Conservation (phyloP, 805 yeast species). For the Hemisphaericaspora nanyangensis region DNA sequence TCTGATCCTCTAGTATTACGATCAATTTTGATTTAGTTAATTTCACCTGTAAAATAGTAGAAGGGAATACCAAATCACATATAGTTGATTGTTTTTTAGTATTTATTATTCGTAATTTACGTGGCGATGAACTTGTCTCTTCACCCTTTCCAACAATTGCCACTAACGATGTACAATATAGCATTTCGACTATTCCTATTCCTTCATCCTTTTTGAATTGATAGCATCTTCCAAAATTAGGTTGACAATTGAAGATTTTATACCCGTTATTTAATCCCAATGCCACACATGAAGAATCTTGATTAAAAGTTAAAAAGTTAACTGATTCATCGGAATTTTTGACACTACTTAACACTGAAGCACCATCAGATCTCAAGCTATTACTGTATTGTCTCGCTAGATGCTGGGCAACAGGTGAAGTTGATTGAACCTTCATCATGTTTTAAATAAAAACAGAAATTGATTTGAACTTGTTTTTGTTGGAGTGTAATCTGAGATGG, state of each 20-base stretch:
- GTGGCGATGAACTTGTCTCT: constrained; percentile 67
- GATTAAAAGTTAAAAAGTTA: constrained; percentile 64
- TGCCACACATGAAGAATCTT: constrained; percentile 80
- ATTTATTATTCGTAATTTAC: constrained; percentile 78
- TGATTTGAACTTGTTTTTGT: too few species aligned
- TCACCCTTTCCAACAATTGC: constrained; percentile 81
- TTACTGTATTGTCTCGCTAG: constrained; percentile 2
- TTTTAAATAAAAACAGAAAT: too few species aligned
- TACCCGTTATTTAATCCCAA: constrained; percentile 65
- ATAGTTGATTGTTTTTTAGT: constrained; percentile 59
- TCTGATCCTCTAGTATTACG: constrained; percentile 41
- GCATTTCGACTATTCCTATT: constrained; percentile 79
- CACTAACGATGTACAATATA: constrained; percentile 80
- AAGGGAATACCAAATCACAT: constrained; percentile 41
- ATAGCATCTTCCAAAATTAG: constrained; percentile 27
- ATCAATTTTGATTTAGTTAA: constrained; percentile 30
- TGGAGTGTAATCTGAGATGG: too few species aligned
- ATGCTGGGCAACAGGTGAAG: constrained; percentile 3
- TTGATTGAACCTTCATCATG: constrained; percentile 9
- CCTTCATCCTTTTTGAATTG: constrained; percentile 43
- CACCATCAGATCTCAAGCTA: constrained; percentile 8
- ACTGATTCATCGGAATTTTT: constrained; percentile 21
- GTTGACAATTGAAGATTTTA: constrained; percentile 77
- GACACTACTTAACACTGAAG: constrained; percentile 6
- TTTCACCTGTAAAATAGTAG: constrained; percentile 37